These are phyloP conservation scores for Triglochin maritima DNA, from an alignment of 106 monocot species.

Conservation along the genomic window DNA sequence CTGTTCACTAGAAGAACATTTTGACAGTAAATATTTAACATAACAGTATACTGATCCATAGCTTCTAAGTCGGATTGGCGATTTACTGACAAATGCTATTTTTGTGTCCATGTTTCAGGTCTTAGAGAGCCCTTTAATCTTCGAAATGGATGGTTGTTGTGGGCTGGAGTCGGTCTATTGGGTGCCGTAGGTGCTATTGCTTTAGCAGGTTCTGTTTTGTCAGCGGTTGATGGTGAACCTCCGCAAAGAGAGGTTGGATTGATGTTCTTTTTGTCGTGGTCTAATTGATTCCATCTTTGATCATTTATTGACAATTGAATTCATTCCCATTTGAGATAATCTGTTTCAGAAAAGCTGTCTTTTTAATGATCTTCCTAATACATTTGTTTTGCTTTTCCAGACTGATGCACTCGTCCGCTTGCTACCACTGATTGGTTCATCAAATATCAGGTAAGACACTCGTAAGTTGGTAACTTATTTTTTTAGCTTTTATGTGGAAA, in stretches of 20 bases:
- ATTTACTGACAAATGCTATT: neutral
- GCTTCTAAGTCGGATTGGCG: too few relatives aligned
- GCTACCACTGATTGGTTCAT: constrained; percentile 85
- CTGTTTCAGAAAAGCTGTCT: too few relatives aligned
- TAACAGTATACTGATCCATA: neutral
- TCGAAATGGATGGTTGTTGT: constrained; percentile 75
- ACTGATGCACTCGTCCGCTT: constrained; percentile 65
- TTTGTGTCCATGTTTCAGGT: constrained; percentile 33
- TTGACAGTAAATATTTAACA: too few relatives aligned
- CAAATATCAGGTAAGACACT: constrained; percentile 49
- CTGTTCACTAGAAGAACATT: too few relatives aligned
- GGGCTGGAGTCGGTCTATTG: constrained; percentile 58
- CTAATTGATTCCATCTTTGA: too few relatives aligned
- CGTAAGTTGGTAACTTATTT: neutral
- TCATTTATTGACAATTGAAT: too few relatives aligned
- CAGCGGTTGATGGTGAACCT: constrained; percentile 45
- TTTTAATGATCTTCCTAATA: too few relatives aligned
- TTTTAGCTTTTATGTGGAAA: neutral
- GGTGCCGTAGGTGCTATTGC: constrained; percentile 48
- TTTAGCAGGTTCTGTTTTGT: constrained; percentile 44
- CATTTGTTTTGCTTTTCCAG: constrained; percentile 23
- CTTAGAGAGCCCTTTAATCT: constrained; percentile 63
- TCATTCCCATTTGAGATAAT: too few relatives aligned
- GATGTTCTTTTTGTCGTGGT: too few relatives aligned
- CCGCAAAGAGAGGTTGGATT: constrained; percentile 57